A percentile compares a stretch with the other conserved stretches of the same genome.
Evolutionary conservation across 257 asterid genomes (phyloP).

Genomic region (Oldenlandia corymbosa): DNA sequence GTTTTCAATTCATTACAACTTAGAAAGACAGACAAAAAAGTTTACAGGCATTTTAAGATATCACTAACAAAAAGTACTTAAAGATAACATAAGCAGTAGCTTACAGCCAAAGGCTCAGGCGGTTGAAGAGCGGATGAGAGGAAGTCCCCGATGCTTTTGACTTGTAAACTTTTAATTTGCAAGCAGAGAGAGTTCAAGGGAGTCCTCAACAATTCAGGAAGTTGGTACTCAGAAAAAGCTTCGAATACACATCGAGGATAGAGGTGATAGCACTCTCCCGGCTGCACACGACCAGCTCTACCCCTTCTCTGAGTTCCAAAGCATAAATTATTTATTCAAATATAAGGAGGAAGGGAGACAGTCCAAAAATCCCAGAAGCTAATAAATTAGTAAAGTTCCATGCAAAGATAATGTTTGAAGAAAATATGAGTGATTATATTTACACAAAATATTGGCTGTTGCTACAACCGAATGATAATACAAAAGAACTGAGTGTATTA

Average conservation of each 20-base stretch:
- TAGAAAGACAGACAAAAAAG: neutral
- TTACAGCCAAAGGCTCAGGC: constrained; percentile 84
- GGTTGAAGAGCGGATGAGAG: constrained; percentile 96
- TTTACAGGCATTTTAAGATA: neutral
- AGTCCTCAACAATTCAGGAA: constrained; percentile 94
- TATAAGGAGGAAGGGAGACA: too few relatives aligned
- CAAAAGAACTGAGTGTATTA: neutral
- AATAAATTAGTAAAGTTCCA: too few relatives aligned
- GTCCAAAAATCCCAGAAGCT: too few relatives aligned
- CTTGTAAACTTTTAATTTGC: constrained; percentile 96
- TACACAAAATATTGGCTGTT: neutral
- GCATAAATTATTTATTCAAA: neutral
- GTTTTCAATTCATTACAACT: neutral
- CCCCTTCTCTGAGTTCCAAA: constrained; percentile 79
- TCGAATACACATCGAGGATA: constrained; percentile 91
- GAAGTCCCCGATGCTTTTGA: constrained; percentile 72
- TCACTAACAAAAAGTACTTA: neutral
- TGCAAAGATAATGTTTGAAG: neutral
- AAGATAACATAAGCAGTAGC: constrained; percentile 21
- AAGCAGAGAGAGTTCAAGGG: constrained; percentile 95
- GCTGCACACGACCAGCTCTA: constrained; percentile 98
- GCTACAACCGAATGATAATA: neutral
- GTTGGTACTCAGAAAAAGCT: constrained; percentile 94
- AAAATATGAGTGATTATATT: neutral
- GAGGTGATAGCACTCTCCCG: constrained; percentile 95